Percentiles rank a stretch among this genome's conserved stretches.
Conservation (phyloP, 1,139 yeast genomes). For the Blastobotrys capitulatus region DNA sequence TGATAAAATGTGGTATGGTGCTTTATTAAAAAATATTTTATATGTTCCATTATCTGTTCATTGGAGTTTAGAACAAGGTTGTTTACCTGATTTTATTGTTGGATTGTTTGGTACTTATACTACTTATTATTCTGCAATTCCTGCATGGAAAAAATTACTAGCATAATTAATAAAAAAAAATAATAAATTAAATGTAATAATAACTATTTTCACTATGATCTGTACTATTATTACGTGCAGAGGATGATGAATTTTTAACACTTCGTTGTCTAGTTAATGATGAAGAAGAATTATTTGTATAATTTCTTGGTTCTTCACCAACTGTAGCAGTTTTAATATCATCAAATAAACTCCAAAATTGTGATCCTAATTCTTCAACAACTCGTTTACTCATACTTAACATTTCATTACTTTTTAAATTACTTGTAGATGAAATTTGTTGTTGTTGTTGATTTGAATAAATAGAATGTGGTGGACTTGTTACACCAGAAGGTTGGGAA, state of each 20-base stretch:
- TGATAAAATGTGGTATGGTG: slow-evolving; percentile 23
- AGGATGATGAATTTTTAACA: not conserved
- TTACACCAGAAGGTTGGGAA: not conserved
- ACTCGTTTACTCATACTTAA: slow-evolving; percentile 32
- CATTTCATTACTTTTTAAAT: slow-evolving; percentile 25
- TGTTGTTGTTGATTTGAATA: not conserved
- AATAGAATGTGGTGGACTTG: not conserved
- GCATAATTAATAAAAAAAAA: slow-evolving; percentile 1
- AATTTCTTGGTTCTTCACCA: slow-evolving; percentile 11
- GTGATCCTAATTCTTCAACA: slow-evolving; percentile 33
- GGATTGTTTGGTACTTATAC: slow-evolving; percentile 39
- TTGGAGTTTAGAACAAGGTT: slow-evolving; percentile 39
- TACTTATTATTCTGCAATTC: slow-evolving; percentile 24
- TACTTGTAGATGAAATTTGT: slow-evolving; percentile 7
- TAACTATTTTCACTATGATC: slow-evolving; percentile 5
- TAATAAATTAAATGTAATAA: slow-evolving; percentile 4
- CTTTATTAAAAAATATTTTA: slow-evolving; percentile 34
- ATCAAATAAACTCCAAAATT: slow-evolving; percentile 34
- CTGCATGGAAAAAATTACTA: slow-evolving; percentile 20
- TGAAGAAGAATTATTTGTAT: not conserved
- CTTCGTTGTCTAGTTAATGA: not conserved
- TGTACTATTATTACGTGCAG: not conserved
- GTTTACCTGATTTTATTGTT: slow-evolving; percentile 31
- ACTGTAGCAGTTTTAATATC: slow-evolving; percentile 24
- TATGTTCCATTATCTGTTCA: slow-evolving; percentile 41